phyloP scores from a whole-genome alignment of 306 rosid genomes.

The Arachis hypogaea region DNA sequence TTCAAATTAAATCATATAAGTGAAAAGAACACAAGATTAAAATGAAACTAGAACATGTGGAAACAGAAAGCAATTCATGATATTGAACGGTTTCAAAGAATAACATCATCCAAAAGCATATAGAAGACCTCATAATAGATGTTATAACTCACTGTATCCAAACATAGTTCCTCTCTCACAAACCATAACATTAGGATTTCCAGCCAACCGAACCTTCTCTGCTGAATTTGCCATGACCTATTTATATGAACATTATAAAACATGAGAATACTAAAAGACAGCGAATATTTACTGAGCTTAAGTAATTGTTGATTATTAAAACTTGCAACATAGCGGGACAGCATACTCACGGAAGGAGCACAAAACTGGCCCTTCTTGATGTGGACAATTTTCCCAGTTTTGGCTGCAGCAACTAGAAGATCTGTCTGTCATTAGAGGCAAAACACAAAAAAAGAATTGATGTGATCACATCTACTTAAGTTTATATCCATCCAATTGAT shows the following conservation, averaged over 20 bases:
- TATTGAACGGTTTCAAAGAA: slow-evolving; percentile 8
- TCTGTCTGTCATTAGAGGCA: slow-evolving; percentile 76
- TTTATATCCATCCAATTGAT: slow-evolving; percentile 3
- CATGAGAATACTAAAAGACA: slow-evolving; percentile 26
- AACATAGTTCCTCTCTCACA: slow-evolving; percentile 99
- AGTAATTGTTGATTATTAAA: slow-evolving; percentile 15
- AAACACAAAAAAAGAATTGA: slow-evolving; percentile 39
- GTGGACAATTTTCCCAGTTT: slow-evolving; percentile 88
- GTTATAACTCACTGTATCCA: slow-evolving; percentile 87
- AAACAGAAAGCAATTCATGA: slow-evolving; percentile 1
- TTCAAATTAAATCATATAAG: slow-evolving; percentile 16
- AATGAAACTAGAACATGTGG: slow-evolving; percentile 20
- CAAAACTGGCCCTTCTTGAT: slow-evolving; percentile 98
- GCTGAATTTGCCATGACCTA: slow-evolving; percentile 94
- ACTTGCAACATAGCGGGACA: slow-evolving; percentile 26
- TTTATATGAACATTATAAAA: slow-evolving; percentile 31
- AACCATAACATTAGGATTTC: slow-evolving; percentile 96
- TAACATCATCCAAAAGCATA: slow-evolving; percentile 24
- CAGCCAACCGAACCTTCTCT: slow-evolving; percentile 91
- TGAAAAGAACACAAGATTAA: slow-evolving; percentile 25
- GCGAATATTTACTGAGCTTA: not conserved
- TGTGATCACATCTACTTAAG: slow-evolving; percentile 24
- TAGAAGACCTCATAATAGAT: slow-evolving; percentile 23
- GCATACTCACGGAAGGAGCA: slow-evolving; percentile 89
- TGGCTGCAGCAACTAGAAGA: slow-evolving; percentile 96